Percentiles rank a stretch among this genome's conserved stretches.
phyloP scores from a whole-genome alignment of 2,329 filamentous ascomycete species.

The Trichoderma sp. region DNA sequence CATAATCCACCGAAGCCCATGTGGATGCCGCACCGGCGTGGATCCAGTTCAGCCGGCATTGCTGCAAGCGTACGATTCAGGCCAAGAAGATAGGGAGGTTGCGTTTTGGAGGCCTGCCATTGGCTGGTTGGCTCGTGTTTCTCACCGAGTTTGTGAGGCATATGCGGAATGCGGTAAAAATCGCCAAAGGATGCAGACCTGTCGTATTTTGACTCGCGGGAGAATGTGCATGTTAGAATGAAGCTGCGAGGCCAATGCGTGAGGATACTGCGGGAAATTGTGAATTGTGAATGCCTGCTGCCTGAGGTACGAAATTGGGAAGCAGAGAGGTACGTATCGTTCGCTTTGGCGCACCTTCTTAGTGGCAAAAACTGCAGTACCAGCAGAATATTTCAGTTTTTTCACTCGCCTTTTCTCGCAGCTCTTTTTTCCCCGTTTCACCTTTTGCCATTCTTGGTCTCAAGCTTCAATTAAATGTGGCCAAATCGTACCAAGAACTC shows the following conservation, averaged over 20 bases:
- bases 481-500: background rate
- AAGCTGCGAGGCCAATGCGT: background rate
- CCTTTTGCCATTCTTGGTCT: background rate
- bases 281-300: background rate
- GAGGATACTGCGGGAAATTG: background rate
- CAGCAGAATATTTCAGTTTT: background rate
- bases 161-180: slow-evolving; percentile 3
- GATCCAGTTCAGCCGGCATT: background rate
- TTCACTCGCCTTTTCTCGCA: background rate
- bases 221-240: background rate
- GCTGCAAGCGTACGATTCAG: slow-evolving; percentile 21
- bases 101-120: background rate
- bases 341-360: background rate
- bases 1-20: slow-evolving; percentile 10
- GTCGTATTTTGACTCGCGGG: background rate
- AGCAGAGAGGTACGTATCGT: background rate
- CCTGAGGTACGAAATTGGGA: background rate
- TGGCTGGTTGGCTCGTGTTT: slow-evolving; percentile 2
- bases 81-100: background rate
- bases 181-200: background rate
- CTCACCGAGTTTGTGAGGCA: background rate
- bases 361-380: background rate
- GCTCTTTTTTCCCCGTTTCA: background rate
- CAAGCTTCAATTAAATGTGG: background rate
- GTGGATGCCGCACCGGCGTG: slow-evolving; percentile 10